phyloP scores from a whole-genome alignment of 768 basidiomycete species.

The Mycena maculata region DNA sequence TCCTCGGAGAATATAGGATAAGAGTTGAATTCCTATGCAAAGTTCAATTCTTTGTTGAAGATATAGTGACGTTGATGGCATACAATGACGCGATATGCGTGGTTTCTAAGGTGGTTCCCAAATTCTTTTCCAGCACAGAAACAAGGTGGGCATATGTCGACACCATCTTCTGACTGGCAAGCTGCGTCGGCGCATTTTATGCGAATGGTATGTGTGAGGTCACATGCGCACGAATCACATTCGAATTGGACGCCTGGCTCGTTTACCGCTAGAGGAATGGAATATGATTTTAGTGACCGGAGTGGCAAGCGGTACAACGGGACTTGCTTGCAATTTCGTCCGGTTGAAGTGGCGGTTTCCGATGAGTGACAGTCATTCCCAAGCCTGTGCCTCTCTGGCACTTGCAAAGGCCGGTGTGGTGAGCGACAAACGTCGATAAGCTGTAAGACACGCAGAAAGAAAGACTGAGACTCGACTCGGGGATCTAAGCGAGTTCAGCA shows the following conservation, averaged over 20 bases:
- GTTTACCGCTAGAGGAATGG: conserved; percentile 64
- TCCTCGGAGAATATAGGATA: conserved; percentile 95
- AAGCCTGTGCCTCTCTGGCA: neutral
- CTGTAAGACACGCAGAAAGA: too few species aligned
- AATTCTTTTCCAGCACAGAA: conserved; percentile 95
- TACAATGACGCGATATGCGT: conserved; percentile 94
- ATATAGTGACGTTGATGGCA: conserved; percentile 35
- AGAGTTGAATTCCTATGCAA: conserved; percentile 87
- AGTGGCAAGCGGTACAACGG: conserved; percentile 12
- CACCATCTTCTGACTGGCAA: conserved; percentile 75
- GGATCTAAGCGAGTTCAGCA: neutral
- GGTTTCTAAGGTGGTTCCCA: conserved; percentile 83
- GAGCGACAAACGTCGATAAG: too few species aligned
- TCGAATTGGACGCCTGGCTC: conserved; percentile 87
- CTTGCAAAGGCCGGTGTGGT: too few species aligned
- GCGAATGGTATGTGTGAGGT: conserved; percentile 95
- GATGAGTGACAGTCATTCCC: conserved; percentile 73
- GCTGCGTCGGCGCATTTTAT: conserved; percentile 92
- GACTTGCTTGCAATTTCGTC: conserved; percentile 73
- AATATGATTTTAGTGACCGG: conserved; percentile 2
- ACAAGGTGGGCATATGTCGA: conserved; percentile 93
- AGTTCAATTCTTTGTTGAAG: neutral
- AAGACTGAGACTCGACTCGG: neutral
- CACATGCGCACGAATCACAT: conserved; percentile 86
- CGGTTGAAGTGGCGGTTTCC: conserved; percentile 71